phyloP scores from a whole-genome alignment of 805 yeast species.

The Pichia scutulata region DNA sequence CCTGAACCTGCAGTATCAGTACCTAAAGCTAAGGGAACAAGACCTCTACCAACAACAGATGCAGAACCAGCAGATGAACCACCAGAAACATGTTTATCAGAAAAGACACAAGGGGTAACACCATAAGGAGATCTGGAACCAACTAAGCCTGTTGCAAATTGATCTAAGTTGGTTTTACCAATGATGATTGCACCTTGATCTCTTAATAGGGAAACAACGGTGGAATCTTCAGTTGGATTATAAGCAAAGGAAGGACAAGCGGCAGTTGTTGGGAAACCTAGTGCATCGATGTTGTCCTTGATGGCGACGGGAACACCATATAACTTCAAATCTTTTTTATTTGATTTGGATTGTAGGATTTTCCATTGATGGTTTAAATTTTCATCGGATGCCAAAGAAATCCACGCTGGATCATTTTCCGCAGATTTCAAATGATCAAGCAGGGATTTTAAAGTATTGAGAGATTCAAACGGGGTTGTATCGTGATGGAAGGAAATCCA shows the following conservation, averaged over 20 bases:
- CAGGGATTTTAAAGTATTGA: conserved; percentile 37
- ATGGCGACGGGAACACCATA: conserved; percentile 95
- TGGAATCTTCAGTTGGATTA: conserved; percentile 63
- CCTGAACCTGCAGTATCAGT: conserved; percentile 99
- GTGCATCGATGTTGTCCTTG: conserved; percentile 90
- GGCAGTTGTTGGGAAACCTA: conserved; percentile 79
- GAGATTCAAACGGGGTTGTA: conserved; percentile 55
- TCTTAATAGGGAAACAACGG: conserved; percentile 64
- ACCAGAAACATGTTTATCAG: conserved; percentile 75
- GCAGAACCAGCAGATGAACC: conserved; percentile 98
- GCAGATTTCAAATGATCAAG: conserved; percentile 39
- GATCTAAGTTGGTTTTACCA: conserved; percentile 94
- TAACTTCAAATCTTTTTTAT: conserved; percentile 52
- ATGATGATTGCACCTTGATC: conserved; percentile 88
- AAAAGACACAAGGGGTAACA: conserved; percentile 71
- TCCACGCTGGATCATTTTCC: conserved; percentile 81
- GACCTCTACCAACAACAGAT: conserved; percentile 79
- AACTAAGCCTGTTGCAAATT: conserved; percentile 95
- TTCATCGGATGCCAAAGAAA: conserved; percentile 60
- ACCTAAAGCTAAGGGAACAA: conserved; percentile 83
- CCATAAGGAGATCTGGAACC: conserved; percentile 97
- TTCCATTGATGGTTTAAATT: conserved; percentile 71
- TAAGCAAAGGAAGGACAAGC: conserved; percentile 86
- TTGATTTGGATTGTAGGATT: conserved; percentile 53
- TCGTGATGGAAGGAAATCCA: conserved; percentile 67